phyloP scores from a whole-genome alignment of 2,329 filamentous ascomycete species.

The Penicillium aurantiogriseum region DNA sequence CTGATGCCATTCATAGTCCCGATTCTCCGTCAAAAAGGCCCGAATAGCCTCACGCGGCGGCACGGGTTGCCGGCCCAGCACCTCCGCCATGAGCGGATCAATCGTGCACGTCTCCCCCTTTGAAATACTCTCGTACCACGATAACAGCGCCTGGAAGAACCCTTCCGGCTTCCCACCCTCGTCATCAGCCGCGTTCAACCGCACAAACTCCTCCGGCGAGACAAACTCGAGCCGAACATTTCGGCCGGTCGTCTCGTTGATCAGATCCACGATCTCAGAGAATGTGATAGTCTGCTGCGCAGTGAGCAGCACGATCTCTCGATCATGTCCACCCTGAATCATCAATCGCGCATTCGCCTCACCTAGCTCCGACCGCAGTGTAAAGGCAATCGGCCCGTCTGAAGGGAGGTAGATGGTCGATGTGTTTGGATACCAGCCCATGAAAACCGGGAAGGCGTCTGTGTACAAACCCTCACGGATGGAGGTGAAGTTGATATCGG shows the following conservation, averaged over 20 bases:
- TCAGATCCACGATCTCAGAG: constrained; percentile 37
- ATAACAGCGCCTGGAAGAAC: constrained; percentile 44
- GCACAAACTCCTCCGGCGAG: constrained; percentile 37
- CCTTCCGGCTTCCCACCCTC: constrained; percentile 38
- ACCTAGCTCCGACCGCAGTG: constrained; percentile 53
- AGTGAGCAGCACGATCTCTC: constrained; percentile 41
- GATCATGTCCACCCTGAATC: constrained; percentile 38
- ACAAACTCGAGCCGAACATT: constrained; percentile 36
- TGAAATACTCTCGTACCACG: constrained; percentile 48
- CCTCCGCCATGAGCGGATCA: constrained; percentile 42
- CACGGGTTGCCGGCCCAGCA: constrained; percentile 48
- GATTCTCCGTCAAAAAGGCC: constrained; percentile 29
- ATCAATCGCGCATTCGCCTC: constrained; percentile 56
- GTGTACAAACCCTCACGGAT: constrained; percentile 60
- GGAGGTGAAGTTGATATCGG: constrained; percentile 51
- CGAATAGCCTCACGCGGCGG: constrained; percentile 39
- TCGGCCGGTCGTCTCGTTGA: constrained; percentile 38
- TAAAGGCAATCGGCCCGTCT: constrained; percentile 52
- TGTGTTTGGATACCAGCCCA: constrained; percentile 43
- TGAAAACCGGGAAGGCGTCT: constrained; percentile 61
- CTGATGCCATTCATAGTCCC: constrained; percentile 47
- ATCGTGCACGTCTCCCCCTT: constrained; percentile 47
- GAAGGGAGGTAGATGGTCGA: constrained; percentile 33
- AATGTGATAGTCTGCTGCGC: constrained; percentile 37
- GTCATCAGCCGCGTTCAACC: constrained; percentile 30